These are phyloP conservation scores for Alternaria triticina DNA, from an alignment of 2,329 filamentous ascomycete genomes.

Conservation along the genomic window DNA sequence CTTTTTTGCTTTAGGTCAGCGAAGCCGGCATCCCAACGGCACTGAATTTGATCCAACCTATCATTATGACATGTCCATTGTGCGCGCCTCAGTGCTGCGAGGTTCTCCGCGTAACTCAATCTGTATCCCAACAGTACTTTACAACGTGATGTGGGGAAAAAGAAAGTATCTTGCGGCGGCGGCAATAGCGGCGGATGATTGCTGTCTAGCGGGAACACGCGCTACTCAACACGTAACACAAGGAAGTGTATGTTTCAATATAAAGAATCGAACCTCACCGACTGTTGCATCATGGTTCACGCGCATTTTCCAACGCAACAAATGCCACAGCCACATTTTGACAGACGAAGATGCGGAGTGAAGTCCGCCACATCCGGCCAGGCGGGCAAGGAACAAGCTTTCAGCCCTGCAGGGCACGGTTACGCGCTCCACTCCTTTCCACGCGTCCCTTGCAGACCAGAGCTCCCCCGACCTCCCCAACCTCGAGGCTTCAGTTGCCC, in stretches of 20 bases:
- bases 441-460: conserved; percentile 21
- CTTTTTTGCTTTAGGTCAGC: conserved; percentile 9
- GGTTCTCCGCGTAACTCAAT: neutral
- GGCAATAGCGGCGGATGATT: neutral
- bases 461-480: conserved; percentile 22
- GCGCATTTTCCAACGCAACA: neutral
- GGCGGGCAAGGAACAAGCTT: conserved; percentile 9
- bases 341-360: neutral
- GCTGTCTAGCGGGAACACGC: conserved; percentile 3
- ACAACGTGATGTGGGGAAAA: neutral
- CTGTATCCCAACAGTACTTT: neutral
- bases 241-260: conserved; percentile 8
- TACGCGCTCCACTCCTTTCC: conserved; percentile 7
- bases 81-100: neutral
- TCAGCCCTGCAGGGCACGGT: conserved; percentile 12
- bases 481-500: conserved; percentile 8
- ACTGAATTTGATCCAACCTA: neutral
- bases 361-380: conserved; percentile 7
- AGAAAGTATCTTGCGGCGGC: neutral
- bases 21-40: neutral
- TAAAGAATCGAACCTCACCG: neutral
- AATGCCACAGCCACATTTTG: conserved; percentile 2
- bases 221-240: neutral
- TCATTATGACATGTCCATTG: neutral
- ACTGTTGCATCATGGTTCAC: neutral